Conservation (phyloP, 257 asterid genomes). For the Solanum bulbocastanum region DNA sequence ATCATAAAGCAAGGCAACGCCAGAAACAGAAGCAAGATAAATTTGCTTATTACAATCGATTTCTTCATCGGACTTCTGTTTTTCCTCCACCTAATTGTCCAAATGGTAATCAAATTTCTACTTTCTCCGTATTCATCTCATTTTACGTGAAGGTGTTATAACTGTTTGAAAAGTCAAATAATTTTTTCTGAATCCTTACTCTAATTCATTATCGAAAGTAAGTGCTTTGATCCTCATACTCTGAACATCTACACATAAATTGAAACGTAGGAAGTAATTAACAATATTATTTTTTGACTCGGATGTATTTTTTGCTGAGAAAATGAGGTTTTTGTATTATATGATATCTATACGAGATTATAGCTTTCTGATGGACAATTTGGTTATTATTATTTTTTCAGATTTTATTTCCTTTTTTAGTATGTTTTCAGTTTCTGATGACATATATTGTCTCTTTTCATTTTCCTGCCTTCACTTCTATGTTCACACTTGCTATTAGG, state of each 20-base stretch:
- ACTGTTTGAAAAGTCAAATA: background rate
- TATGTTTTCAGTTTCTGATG: background rate
- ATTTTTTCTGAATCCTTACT: background rate
- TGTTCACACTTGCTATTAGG: background rate
- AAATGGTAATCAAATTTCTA: conserved; percentile 18
- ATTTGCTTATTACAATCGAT: conserved; percentile 33
- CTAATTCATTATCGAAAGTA: background rate
- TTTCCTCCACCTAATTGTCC: conserved; percentile 20
- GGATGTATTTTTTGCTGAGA: background rate
- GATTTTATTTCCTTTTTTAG: background rate
- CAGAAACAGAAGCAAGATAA: conserved; percentile 68
- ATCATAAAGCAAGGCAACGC: conserved; percentile 83
- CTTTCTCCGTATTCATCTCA: background rate
- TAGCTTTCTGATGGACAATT: background rate
- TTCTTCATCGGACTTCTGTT: conserved; percentile 18
- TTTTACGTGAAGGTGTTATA: background rate
- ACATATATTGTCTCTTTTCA: background rate
- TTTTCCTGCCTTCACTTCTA: background rate
- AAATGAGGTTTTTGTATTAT: background rate
- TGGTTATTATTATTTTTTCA: background rate
- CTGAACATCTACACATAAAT: background rate
- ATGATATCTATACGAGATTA: background rate
- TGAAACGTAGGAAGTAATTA: background rate
- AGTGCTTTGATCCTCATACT: background rate
- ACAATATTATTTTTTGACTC: background rate